These are phyloP conservation scores for Eremochloa ophiuroides DNA, from an alignment of 176 grass and related monocot genomes.

Conservation along the genomic window DNA sequence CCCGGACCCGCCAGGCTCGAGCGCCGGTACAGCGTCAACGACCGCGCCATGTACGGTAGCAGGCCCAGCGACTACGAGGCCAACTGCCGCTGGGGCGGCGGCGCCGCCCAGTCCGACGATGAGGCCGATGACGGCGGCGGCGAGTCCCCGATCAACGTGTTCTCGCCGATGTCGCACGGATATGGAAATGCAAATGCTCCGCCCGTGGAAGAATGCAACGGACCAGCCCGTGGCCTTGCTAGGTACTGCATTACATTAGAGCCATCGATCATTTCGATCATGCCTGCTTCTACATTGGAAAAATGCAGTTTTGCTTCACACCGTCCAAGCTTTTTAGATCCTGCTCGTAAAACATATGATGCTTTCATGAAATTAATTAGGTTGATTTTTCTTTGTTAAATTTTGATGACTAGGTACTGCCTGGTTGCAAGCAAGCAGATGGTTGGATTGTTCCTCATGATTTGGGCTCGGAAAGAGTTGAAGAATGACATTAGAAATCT, in stretches of 20 bases:
- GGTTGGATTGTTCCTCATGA: conserved; percentile 84
- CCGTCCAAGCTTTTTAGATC: not conserved
- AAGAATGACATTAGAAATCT: conserved; percentile 75
- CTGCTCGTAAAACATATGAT: not conserved
- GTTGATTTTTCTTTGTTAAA: not conserved
- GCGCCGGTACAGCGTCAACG: conserved; percentile 72
- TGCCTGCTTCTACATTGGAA: not conserved
- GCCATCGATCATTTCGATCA: not conserved
- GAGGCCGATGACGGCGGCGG: conserved; percentile 28
- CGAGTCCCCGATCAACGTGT: conserved; percentile 52
- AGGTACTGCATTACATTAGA: conserved; percentile 32
- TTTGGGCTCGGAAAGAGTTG: conserved; percentile 70
- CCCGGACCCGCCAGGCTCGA: conserved; percentile 58
- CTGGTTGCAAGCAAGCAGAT: conserved; percentile 93
- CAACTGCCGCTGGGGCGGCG: conserved; percentile 46
- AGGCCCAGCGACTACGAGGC: conserved; percentile 76
- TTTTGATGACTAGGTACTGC: conserved; percentile 47
- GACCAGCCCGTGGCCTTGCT: conserved; percentile 33
- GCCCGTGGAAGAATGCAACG: conserved; percentile 37
- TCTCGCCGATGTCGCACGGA: conserved; percentile 70
- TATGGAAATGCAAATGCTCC: conserved; percentile 33
- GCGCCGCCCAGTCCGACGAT: conserved; percentile 40
- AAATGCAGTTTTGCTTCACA: not conserved
- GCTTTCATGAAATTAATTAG: not conserved
- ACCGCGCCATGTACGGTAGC: conserved; percentile 67